Evolutionary conservation across 768 basidiomycete genomes (phyloP), one percentile per base, ranked within the genome.

Genomic region (Leucosporidium yakuticum): DNA sequence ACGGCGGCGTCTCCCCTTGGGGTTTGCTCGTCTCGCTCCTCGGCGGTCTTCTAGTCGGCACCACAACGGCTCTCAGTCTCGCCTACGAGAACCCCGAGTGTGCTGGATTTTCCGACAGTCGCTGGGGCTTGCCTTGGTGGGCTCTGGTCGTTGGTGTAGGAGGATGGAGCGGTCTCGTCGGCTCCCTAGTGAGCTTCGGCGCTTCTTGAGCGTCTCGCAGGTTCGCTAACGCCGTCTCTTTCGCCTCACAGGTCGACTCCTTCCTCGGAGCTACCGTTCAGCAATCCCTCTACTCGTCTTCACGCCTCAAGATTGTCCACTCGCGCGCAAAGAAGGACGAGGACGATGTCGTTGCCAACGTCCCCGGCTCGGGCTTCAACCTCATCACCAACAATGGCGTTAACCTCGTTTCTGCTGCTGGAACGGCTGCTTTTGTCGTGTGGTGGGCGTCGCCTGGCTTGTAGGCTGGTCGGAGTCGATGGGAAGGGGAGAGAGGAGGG

Each of bases 201-300:
- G 39, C 17, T 44, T 8, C 34, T 36, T 62, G 34, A 25, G 36
- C 34, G 32, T 58, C 50, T 32, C 32, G 44, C 27, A 51, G n/a
- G 12, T 12, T 21, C 57, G 34, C 64, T 64, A 8, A 68, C n/a
- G 61, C 36, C 39, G 23, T 7, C 21, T 15, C 19, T 25, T 6
- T 36, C 27, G 7, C 31, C 21, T 7, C 68, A n/a, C 77, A 90
- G 89, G 78, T 91, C 60, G 94, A 97, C 77, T 92, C 90, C 0
- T 53, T 96, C 19, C 81, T 96, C 23, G 94, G 94, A 3, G 91
- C 93, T 8, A 91, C 89, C 8, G 77, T 95, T 1, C 94, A 97
- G 74, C 81, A 83, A 63, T 91, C 91, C 6, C 83, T 86, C 32
- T 95, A 87, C 79, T 87, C 87, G 8, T 79, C 79, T 55, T 80